These are phyloP conservation scores for Kuraishia ogatae DNA, from an alignment of 805 yeast species.

Conservation along the genomic window DNA sequence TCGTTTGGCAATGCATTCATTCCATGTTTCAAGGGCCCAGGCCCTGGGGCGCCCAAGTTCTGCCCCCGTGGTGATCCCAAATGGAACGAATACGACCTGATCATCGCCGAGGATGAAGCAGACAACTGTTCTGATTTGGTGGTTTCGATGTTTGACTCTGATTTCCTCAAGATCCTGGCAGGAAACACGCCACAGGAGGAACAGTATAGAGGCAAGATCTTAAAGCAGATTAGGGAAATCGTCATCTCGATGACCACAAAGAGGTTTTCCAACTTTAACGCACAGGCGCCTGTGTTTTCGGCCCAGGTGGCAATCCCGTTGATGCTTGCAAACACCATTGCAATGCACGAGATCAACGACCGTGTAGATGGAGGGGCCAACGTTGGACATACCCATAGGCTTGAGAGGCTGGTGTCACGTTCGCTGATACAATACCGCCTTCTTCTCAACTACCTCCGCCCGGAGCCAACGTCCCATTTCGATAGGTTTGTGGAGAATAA, in stretches of 20 bases:
- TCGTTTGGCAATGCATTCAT: constrained; percentile 33
- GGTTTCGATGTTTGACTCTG: constrained; percentile 18
- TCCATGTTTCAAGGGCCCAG: constrained; percentile 29
- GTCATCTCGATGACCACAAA: constrained; percentile 13
- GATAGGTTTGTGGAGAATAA: constrained; percentile 11
- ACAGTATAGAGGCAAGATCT: constrained; percentile 5
- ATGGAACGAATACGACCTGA: constrained; percentile 14
- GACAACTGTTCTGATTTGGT: constrained; percentile 21
- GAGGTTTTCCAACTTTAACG: background rate
- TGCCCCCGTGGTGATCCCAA: background rate
- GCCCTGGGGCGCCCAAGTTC: constrained; percentile 5
- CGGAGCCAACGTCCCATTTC: constrained; percentile 6
- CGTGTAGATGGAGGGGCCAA: constrained; percentile 28
- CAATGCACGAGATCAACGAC: constrained; percentile 50
- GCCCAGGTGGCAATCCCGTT: constrained; percentile 15
- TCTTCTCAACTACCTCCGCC: constrained; percentile 15
- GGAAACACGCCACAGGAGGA: constrained; percentile 9
- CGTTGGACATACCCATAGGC: background rate
- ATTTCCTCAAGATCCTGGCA: constrained; percentile 15
- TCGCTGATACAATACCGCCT: constrained; percentile 35
- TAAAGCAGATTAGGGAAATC: constrained; percentile 6
- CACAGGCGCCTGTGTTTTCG: background rate
- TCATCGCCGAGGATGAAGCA: constrained; percentile 17
- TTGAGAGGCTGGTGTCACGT: constrained; percentile 17
- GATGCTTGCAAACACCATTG: constrained; percentile 38